Conservation (phyloP, 2,329 filamentous ascomycete genomes). For the Trichoderma harzianum region DNA sequence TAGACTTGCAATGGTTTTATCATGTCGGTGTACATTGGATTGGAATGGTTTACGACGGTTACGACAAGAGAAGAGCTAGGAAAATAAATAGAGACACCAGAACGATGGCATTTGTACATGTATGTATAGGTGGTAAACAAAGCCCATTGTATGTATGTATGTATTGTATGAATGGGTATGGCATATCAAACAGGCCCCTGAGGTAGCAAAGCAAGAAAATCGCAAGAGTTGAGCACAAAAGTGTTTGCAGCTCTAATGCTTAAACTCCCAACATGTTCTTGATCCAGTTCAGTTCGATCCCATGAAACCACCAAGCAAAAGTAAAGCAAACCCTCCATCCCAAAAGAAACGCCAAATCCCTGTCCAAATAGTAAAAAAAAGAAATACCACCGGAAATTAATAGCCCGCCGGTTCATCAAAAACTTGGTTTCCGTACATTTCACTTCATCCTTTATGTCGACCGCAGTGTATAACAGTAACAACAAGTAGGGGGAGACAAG, state of each 20-base stretch:
- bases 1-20: background rate
- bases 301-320: conserved; percentile 15
- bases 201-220: background rate
- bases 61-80: background rate
- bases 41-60: background rate
- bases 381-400: background rate
- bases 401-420: background rate
- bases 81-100: background rate
- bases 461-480: background rate
- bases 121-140: background rate
- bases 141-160: background rate
- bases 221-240: background rate
- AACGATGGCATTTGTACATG: background rate
- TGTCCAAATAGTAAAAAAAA: background rate
- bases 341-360: background rate
- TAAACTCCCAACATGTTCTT: background rate
- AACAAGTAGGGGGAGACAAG: background rate
- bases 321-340: background rate
- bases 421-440: background rate
- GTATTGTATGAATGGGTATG: background rate
- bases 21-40: background rate
- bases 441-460: background rate
- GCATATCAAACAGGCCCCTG: background rate
- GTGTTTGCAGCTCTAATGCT: background rate
- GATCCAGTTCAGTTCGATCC: background rate